Base-by-base conservation (phyloP, 805 yeast species). In the Wickerhamiella occidentalis region DNA sequence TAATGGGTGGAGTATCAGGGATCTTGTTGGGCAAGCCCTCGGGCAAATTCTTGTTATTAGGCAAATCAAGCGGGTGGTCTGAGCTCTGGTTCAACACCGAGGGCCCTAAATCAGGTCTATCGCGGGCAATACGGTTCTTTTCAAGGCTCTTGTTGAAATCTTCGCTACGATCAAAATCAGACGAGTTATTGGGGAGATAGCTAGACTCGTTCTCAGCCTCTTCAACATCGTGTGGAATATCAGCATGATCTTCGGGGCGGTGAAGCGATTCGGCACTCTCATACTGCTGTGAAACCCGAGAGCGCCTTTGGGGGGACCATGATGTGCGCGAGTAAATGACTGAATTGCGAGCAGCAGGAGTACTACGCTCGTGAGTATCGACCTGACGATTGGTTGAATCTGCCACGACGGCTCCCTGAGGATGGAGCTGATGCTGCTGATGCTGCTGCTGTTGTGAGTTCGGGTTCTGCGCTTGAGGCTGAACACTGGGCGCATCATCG, bases 301-400 rank as follows among this genome's bases (percentile, higher is more conserved):
- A 26, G 29, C 43, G 40, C 12, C 48, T 41, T 8, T 44, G 51
- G 4, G 51, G 51, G 5, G 51, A 43, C 51, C 51, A 49, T 6
- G 47, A 41, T 1, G 40, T 26, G 19, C 62, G 60, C 41, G 56
- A 56, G 35, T 52, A 54, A 18, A 58, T 53, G 51, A 58, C 54
- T 29, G 61, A 57, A 51, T 58, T 56, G 22, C 62, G 56, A 1
- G 62, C 61, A 3, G 60, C 60, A 0, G 56, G 49, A 35, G 54
- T 55, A 6, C 56, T 50, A 21, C 52, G 49, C 8, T 56, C 60
- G 40, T 53, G 53, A 3, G 61, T 58, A 4, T 55, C 59, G 37
- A 51, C 37, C 26, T 43, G 47, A 8, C 36, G 30, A 13, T 40
- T 33, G 13, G 40, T 33, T 3, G 43, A 15, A 21, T 46, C 43